These are phyloP conservation scores for Trichophyton mentagrophytes DNA, from an alignment of 2,329 filamentous ascomycete species.

Conservation along the genomic window DNA sequence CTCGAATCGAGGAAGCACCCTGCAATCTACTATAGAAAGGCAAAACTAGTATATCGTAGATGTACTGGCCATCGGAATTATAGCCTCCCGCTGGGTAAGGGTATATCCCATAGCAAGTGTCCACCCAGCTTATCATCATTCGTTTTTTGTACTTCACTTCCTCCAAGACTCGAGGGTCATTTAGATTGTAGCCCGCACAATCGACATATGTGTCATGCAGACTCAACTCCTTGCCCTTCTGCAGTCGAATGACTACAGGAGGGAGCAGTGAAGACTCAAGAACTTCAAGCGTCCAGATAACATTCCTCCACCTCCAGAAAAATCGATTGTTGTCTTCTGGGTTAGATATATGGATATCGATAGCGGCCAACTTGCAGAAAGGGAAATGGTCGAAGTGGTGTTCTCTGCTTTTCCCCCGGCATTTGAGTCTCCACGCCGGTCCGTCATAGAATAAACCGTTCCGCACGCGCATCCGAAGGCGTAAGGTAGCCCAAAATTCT, in stretches of 20 bases:
- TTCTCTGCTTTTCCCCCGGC: neutral
- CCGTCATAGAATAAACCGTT: neutral
- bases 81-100: neutral
- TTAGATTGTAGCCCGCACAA: neutral
- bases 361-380: neutral
- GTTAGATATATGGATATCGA: neutral
- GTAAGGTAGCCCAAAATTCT: neutral
- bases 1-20: neutral
- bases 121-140: neutral
- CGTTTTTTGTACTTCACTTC: neutral
- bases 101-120: neutral
- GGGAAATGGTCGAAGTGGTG: neutral
- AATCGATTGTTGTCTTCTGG: neutral
- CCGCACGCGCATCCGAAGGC: neutral
- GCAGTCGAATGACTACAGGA: neutral
- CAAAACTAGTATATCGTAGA: neutral
- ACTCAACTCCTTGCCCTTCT: neutral
- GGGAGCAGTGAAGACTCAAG: neutral
- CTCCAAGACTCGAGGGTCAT: neutral
- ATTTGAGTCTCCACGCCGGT: neutral
- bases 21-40: neutral
- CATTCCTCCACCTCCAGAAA: constrained; percentile 1
- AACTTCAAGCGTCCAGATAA: neutral
- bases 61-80: neutral
- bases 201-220: neutral